Conservation (phyloP, 2,329 filamentous ascomycete genomes). For the Didymosphaeria variabile region DNA sequence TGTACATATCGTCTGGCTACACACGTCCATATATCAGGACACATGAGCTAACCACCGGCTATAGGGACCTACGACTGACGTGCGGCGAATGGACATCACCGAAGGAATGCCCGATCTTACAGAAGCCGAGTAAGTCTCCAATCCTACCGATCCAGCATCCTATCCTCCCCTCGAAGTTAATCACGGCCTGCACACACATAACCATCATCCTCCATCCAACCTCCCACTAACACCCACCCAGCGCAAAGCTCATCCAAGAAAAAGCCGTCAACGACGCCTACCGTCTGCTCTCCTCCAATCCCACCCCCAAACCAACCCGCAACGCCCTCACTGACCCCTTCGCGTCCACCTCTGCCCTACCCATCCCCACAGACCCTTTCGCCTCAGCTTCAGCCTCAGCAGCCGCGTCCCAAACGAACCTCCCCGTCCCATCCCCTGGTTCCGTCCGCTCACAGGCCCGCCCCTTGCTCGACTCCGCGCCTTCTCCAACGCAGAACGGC, state of each 20-base stretch:
- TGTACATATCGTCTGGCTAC: conserved; percentile 18
- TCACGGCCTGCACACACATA: background rate
- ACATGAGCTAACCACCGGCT: background rate
- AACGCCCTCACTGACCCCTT: conserved; percentile 22
- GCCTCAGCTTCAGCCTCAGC: conserved; percentile 28
- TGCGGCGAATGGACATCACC: conserved; percentile 39
- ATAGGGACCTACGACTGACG: conserved; percentile 42
- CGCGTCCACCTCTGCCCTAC: conserved; percentile 22
- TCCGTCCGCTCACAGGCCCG: background rate
- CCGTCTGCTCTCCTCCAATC: conserved; percentile 34
- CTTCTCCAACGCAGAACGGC: conserved; percentile 13
- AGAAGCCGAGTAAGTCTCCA: conserved; percentile 33
- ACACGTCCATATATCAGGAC: background rate
- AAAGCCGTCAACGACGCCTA: conserved; percentile 41
- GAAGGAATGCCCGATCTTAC: conserved; percentile 41
- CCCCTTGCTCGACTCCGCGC: conserved; percentile 18
- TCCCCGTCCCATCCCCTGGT: conserved; percentile 19
- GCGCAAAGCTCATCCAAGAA: conserved; percentile 39
- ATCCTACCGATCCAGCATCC: background rate
- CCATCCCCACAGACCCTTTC: conserved; percentile 30
- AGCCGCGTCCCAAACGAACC: background rate
- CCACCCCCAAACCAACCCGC: conserved; percentile 18
- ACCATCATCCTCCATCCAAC: background rate
- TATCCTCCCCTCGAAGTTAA: too few species aligned
- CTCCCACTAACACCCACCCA: conserved; percentile 17